Evolutionary conservation across 2,329 filamentous ascomycete species (phyloP), one percentile per base, ranked within the genome.

Genomic region (Lomentospora prolificans): DNA sequence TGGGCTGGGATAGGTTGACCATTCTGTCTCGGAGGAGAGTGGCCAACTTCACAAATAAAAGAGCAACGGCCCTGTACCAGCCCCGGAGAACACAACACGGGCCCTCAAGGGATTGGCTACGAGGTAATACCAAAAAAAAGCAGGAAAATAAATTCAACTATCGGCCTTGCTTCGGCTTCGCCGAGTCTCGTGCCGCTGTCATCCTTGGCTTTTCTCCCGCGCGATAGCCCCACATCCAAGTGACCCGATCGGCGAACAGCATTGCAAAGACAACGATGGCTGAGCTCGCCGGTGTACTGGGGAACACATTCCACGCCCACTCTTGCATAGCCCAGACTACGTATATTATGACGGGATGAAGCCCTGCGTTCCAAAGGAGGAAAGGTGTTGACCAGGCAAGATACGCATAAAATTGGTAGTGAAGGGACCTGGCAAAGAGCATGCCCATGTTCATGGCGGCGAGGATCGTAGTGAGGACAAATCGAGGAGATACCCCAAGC

Each of bases 351-450:
- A 86, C 65, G 0, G 87, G 85, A 63, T 86, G 84, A 58, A 84
- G 73, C 1, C 85, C 84, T 56, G 85, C 82, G 64, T 82, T 82
- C 90, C 90, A 96, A 54, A 96, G 79, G 60, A 96, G 75, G 67
- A 89, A 95, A 0, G 91, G 91, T 5, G 89, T 89, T 12, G 87
- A 81, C 91, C 91, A 96, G 27, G 87, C 88, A 58, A 95, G 80
- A 75, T 95, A 96, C 50, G 89, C 84, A 70, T 90, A 96, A 75
- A 96, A 96, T 66, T 96, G 91, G 75, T 96, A 96, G 73, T 96
- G 91, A 63, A 96, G 78, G 56, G 87, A 92, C 57, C 91, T 79
- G 25, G 91, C 91, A 66, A 90, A 95, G 50, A 96, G 77, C 71
- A 95, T 78, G 36, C 91, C 91, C 57, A 95, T 81, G 28, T 83